phyloP scores from a whole-genome alignment of 1,284 basidiomycete genomes.

The Ceratobasidium sp. region DNA sequence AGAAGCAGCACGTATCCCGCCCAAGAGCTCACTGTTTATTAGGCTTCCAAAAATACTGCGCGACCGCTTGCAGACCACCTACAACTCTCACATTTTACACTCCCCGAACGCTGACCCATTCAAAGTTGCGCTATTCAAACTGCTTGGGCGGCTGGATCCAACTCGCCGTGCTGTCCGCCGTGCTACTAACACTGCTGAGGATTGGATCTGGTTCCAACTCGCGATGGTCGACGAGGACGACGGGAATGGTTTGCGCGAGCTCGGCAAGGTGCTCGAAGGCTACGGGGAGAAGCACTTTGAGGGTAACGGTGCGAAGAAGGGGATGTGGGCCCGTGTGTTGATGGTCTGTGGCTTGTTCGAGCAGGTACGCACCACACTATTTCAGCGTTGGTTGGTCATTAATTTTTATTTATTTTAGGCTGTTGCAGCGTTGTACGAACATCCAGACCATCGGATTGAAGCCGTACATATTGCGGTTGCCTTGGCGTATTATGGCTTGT shows the following conservation, averaged over 20 bases:
- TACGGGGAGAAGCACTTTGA: conserved; percentile 96
- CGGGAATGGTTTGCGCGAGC: conserved; percentile 80
- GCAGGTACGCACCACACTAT: conserved; percentile 63
- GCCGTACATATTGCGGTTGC: conserved; percentile 95
- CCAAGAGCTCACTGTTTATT: background rate
- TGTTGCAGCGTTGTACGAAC: conserved; percentile 89
- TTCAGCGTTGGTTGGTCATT: conserved; percentile 27
- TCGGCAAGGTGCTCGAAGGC: conserved; percentile 83
- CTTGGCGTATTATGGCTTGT: conserved; percentile 91
- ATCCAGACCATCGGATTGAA: conserved; percentile 89
- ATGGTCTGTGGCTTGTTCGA: conserved; percentile 96
- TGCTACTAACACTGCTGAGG: conserved; percentile 92
- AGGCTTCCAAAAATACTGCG: conserved; percentile 83
- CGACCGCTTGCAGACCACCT: conserved; percentile 86
- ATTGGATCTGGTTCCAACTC: conserved; percentile 99
- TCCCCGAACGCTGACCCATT: conserved; percentile 89
- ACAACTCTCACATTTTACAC: conserved; percentile 93
- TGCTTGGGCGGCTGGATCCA: conserved; percentile 93
- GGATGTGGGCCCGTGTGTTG: conserved; percentile 89
- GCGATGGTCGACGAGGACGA: conserved; percentile 86
- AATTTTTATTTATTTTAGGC: conserved; percentile 63
- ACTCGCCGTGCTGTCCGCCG: conserved; percentile 80
- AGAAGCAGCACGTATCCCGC: background rate
- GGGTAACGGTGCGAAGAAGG: conserved; percentile 65
- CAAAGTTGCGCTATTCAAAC: conserved; percentile 94